Base-by-base conservation (phyloP, 495 filamentous ascomycete genomes). In the Hypomontagnella monticulosa region DNA sequence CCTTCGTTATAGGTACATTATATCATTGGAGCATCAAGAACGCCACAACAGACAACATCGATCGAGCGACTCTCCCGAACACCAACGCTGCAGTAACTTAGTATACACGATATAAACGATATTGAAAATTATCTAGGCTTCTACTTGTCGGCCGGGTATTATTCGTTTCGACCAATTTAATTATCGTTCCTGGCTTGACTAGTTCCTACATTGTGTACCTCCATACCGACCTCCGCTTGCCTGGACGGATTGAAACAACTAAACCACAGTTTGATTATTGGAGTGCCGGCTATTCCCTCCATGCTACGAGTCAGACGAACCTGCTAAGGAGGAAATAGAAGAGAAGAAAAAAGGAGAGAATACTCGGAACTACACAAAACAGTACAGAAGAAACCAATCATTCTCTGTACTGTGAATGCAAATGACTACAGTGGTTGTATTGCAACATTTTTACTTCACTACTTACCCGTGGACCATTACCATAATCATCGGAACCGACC, bases 1-100 rank as follows among this genome's bases (percentile, higher is more conserved):
- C 51, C 10, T 57, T 53, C 34, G 38, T 46, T 46, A 48, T 38
- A 41, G 47, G 64, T 36, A 27, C 37, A 34, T 36, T 43, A 46
- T 63, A 34, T 54, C 49, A 32, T 57, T 33, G 8, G 30, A 46
- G 6, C 10, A 14, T 42, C 34, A 11, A 63, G 18, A 43, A 44
- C 55, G 48, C 23, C 23, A 38, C 9, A 14, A 38, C 10, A 38
- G n/a, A 38, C n/a, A 38, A 12, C 36, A 38, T 10, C 36, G 36
- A 38, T 10, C 8, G 36, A 38, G n/a, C n/a, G 11, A 11, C 36
- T 38, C 36, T 38, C n/a, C 9, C 9, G n/a, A 38, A 11, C 11
- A 2, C 9, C n/a, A 2, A 11, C 9, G 36, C n/a, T 9, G 2
- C 36, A 3, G 36, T 10, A 38, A 27, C 23, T 27, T 27, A 27